Conservation (phyloP, 768 basidiomycete genomes). For the Boletales sp. region DNA sequence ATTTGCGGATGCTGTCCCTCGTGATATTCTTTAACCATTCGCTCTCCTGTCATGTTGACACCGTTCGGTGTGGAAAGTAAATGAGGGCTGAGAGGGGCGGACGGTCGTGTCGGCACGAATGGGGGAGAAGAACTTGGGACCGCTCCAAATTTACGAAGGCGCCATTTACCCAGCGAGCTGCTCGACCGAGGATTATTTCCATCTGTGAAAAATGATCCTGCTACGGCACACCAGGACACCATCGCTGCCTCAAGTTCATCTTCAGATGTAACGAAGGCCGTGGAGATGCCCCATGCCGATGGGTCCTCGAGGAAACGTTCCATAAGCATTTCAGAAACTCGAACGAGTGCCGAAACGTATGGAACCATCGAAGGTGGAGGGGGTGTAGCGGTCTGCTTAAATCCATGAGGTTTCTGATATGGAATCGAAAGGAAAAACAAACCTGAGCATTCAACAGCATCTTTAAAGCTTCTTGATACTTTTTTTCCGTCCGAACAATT, state of each 20-base stretch:
- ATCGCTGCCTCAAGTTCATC: conserved; percentile 53
- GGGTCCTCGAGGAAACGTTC: conserved; percentile 55
- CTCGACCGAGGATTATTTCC: conserved; percentile 8
- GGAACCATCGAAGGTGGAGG: conserved; percentile 51
- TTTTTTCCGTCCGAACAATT: conserved; percentile 45
- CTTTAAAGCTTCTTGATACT: conserved; percentile 37
- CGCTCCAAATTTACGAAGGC: conserved; percentile 17
- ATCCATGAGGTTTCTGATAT: neutral
- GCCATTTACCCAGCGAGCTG: conserved; percentile 19
- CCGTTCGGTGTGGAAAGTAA: conserved; percentile 8
- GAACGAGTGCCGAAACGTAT: conserved; percentile 49
- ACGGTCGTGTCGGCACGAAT: conserved; percentile 1
- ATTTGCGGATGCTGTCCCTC: neutral
- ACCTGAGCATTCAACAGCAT: conserved; percentile 37
- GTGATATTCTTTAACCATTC: conserved; percentile 3
- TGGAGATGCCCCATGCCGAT: conserved; percentile 60
- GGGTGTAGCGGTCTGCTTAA: conserved; percentile 33
- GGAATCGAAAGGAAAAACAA: conserved; percentile 4
- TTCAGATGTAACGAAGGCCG: conserved; percentile 53
- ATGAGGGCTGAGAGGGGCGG: conserved; percentile 8
- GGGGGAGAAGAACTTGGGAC: conserved; percentile 3
- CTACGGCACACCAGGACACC: conserved; percentile 45
- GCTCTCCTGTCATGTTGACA: conserved; percentile 3
- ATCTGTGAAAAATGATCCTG: conserved; percentile 37
- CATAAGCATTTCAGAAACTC: conserved; percentile 49